Percentiles rank a stretch among this genome's conserved stretches.
phyloP scores from a whole-genome alignment of 1,139 yeast genomes.

The Ogataea hybrid region DNA sequence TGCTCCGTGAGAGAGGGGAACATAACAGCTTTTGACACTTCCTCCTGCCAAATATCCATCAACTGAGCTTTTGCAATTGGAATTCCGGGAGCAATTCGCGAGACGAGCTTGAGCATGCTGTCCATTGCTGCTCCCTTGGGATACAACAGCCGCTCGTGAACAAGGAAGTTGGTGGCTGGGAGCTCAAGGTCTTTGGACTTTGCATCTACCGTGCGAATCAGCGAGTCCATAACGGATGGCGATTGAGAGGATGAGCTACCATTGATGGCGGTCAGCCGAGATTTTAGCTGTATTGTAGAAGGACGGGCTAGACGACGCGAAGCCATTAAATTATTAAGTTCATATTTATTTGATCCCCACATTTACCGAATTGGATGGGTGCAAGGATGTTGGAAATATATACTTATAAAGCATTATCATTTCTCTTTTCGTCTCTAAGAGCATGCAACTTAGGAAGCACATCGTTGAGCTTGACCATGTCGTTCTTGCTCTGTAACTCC shows the following conservation, averaged over 20 bases:
- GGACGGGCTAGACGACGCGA: background rate
- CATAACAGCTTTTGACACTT: background rate
- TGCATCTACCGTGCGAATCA: background rate
- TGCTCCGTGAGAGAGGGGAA: background rate
- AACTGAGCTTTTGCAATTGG: background rate
- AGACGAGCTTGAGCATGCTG: constrained; percentile 11
- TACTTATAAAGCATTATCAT: constrained; percentile 52
- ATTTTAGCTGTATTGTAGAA: background rate
- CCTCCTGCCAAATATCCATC: constrained; percentile 9
- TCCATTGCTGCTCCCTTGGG: constrained; percentile 19
- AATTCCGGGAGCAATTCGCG: constrained; percentile 7
- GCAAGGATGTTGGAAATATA: background rate
- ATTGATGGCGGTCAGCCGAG: background rate
- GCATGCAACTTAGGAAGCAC: constrained; percentile 66
- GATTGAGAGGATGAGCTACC: background rate
- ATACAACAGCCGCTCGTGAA: constrained; percentile 27
- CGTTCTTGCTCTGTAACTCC: constrained; percentile 87
- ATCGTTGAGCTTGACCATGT: constrained; percentile 64
- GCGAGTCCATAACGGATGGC: background rate
- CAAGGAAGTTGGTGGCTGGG: constrained; percentile 24
- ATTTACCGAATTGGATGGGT: background rate
- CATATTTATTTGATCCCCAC: background rate
- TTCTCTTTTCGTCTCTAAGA: constrained; percentile 67
- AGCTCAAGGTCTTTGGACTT: background rate
- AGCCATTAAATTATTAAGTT: background rate